A percentile compares a stretch with the other conserved stretches of the same genome.
Evolutionary conservation across 805 yeast species (phyloP).

Genomic region (Candida nonsorbophila): DNA sequence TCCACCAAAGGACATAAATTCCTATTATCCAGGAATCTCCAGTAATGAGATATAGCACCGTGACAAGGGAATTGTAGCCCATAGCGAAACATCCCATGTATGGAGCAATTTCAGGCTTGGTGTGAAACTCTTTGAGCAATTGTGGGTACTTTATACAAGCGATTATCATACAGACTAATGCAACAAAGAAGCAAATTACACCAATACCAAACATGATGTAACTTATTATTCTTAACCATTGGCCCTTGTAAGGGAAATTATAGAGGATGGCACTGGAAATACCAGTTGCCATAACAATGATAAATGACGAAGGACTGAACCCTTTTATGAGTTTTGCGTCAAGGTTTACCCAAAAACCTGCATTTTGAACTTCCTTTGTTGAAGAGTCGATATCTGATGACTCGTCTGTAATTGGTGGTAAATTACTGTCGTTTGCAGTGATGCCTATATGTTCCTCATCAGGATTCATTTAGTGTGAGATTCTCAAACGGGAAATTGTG

Average conservation of each 20-base stretch:
- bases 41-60: slow-evolving; percentile 46
- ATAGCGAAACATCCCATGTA: slow-evolving; percentile 78
- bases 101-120: slow-evolving; percentile 43
- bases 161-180: slow-evolving; percentile 36
- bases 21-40: slow-evolving; percentile 40
- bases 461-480: no score
- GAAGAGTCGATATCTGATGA: slow-evolving; percentile 1
- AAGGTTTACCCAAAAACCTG: slow-evolving; percentile 3
- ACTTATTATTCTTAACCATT: slow-evolving; percentile 56
- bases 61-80: slow-evolving; percentile 68
- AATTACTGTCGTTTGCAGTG: no score
- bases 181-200: slow-evolving; percentile 39
- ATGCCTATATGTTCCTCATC: no score
- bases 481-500: no score
- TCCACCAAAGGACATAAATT: slow-evolving; percentile 63
- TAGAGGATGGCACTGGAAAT: slow-evolving; percentile 59
- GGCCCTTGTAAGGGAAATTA: slow-evolving; percentile 58
- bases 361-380: neutral
- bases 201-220: slow-evolving; percentile 61
- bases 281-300: slow-evolving; percentile 83
- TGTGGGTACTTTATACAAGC: slow-evolving; percentile 32
- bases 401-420: neutral
- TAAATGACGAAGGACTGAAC: slow-evolving; percentile 55
- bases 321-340: slow-evolving; percentile 12
- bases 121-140: slow-evolving; percentile 11